A percentile compares a stretch with the other conserved stretches of the same genome.
Conservation (phyloP, 768 basidiomycete genomes). For the Termitomyces sp. region DNA sequence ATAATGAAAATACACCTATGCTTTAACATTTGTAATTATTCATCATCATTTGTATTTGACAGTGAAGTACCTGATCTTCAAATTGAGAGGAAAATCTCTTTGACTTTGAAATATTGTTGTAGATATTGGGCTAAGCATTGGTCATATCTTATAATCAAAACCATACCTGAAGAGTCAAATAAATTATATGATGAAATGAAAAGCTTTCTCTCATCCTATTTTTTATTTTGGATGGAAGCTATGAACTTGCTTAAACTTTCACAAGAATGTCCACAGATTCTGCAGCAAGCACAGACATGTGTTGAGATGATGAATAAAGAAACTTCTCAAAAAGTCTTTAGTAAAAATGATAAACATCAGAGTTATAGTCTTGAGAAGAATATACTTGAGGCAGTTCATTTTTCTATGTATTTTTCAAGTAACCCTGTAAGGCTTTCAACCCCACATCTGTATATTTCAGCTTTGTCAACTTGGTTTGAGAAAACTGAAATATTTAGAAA, state of each 20-base stretch:
- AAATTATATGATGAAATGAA: background rate
- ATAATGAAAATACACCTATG: background rate
- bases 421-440: background rate
- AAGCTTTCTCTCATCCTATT: background rate
- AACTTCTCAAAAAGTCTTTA: background rate
- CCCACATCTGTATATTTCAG: background rate
- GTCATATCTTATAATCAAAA: background rate
- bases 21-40: background rate
- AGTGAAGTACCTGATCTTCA: background rate
- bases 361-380: background rate
- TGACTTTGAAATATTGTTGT: background rate
- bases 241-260: background rate
- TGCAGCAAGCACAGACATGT: background rate
- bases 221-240: background rate
- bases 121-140: background rate
- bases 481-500: background rate
- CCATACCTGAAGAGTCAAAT: background rate
- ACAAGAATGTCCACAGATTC: background rate
- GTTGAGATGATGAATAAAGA: background rate
- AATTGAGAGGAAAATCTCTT: background rate
- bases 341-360: background rate
- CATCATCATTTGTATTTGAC: background rate
- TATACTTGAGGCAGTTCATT: background rate
- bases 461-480: background rate
- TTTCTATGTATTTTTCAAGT: background rate